These are phyloP conservation scores for Leishmania tarentolae DNA, from an alignment of 208 protist genomes.

Conservation along the genomic window DNA sequence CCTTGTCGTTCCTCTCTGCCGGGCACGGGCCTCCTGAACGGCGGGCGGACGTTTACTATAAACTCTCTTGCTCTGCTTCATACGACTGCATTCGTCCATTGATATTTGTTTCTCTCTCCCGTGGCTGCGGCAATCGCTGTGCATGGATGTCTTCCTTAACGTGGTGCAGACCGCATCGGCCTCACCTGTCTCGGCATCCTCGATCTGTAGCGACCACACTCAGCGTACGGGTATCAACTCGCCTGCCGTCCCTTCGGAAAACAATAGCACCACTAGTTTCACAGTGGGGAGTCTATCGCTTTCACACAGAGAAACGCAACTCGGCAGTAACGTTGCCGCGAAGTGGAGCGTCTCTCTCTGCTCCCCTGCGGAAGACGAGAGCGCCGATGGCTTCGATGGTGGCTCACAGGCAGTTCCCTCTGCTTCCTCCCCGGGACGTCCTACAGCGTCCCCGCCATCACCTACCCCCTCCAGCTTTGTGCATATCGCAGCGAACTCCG, in stretches of 20 bases:
- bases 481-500: background rate
- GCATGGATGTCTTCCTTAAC: slow-evolving; percentile 24
- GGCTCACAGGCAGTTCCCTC: background rate
- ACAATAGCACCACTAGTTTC: background rate
- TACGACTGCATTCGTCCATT: background rate
- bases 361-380: background rate
- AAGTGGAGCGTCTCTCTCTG: slow-evolving; percentile 3
- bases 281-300: background rate
- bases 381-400: background rate
- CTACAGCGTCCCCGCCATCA: background rate
- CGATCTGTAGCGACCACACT: background rate
- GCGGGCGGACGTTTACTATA: background rate
- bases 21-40: background rate
- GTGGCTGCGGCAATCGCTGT: background rate
- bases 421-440: background rate
- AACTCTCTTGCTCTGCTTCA: background rate
- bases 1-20: background rate
- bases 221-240: background rate
- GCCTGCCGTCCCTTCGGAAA: background rate
- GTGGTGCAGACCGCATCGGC: background rate
- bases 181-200: background rate
- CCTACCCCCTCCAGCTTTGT: background rate
- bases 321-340: background rate
- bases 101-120: background rate
- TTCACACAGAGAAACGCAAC: background rate